These are phyloP conservation scores for Yarrowia phangngaensis DNA, from an alignment of 805 yeast species.

Conservation along the genomic window DNA sequence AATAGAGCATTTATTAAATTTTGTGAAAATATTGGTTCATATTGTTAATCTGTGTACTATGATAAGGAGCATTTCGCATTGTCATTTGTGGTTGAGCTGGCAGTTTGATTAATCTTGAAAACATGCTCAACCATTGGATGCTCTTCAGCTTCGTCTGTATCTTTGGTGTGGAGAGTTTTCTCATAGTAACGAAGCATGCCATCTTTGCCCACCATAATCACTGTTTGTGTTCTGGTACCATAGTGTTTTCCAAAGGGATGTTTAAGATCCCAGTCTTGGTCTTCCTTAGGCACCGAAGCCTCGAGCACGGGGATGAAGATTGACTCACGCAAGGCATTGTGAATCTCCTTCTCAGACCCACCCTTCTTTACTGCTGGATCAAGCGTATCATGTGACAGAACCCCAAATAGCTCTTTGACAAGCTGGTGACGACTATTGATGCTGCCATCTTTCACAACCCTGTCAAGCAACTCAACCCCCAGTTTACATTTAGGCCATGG, in stretches of 20 bases:
- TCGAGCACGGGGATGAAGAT: constrained; percentile 67
- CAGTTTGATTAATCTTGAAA: not conserved
- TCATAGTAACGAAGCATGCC: constrained; percentile 61
- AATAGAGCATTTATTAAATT: constrained; percentile 13
- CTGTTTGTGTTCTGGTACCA: constrained; percentile 87
- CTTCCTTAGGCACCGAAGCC: constrained; percentile 11
- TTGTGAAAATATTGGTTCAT: no score
- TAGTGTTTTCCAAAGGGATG: constrained; percentile 52
- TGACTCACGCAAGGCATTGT: constrained; percentile 47
- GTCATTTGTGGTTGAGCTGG: not conserved
- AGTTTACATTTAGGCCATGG: constrained; percentile 71
- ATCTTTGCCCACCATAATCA: constrained; percentile 54
- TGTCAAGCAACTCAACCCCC: constrained; percentile 49
- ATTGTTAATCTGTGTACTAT: not conserved
- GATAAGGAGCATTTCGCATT: not conserved
- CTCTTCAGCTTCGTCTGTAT: constrained; percentile 6
- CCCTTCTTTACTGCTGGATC: constrained; percentile 29
- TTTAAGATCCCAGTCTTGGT: constrained; percentile 29
- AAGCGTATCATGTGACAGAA: constrained; percentile 50
- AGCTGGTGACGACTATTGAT: constrained; percentile 40
- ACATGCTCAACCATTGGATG: constrained; percentile 16
- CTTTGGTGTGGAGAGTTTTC: constrained; percentile 44
- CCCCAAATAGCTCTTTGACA: constrained; percentile 49
- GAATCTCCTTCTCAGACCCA: constrained; percentile 12
- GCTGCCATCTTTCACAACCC: constrained; percentile 32